Evolutionary conservation across 352 stramenopile genomes (phyloP), one percentile per base, ranked within the genome.

Genomic region (Globisporangium canariense): DNA sequence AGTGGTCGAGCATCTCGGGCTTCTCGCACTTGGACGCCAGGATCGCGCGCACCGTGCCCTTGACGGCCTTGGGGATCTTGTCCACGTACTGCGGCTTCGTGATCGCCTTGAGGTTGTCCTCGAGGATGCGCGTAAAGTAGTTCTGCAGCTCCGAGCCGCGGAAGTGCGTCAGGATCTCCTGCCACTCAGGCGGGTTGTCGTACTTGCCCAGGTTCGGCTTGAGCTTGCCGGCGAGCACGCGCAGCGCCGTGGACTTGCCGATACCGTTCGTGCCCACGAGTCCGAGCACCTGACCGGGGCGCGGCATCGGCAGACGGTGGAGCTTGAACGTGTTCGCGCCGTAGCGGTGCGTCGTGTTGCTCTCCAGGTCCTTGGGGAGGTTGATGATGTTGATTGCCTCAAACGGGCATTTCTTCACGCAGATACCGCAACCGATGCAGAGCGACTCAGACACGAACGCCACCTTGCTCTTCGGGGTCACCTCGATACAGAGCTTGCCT

Each of bases 51-150:
- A 99, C 96, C 49, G 96, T 90, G 32, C 97, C 97, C 71, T 98
- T 96, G 25, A 99, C 91, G 11, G 97, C 96, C 59, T 96, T 88
- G 18, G 97, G 97, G 78, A 99, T 99, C 76, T 99, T 98, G 89
- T 99, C 98, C 46, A 99, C 98, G 76, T 99, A 99, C 86, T 99
- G 98, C 20, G 97, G 97, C 84, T 99, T 99, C 72, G 98, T 99
- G 52, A 98, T 98, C 28, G 97, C 97, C 81, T 99, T 99, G 50
- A 99, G 87, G 71, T 99, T 98, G 79, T 99, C 97, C 62, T 95
- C 97, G 8, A 99, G 81, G 71, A 99, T 99, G 64, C 97, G 96
- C 52, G 97, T 99, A 64, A 99, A 99, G 85, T 99, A 99, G 81
- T 99, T 99, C 77, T 99, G 98, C 64, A 99, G 82, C 75, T 99